Evolutionary conservation across 2,329 filamentous ascomycete species (phyloP).

Genomic region (Talaromyces sp.): DNA sequence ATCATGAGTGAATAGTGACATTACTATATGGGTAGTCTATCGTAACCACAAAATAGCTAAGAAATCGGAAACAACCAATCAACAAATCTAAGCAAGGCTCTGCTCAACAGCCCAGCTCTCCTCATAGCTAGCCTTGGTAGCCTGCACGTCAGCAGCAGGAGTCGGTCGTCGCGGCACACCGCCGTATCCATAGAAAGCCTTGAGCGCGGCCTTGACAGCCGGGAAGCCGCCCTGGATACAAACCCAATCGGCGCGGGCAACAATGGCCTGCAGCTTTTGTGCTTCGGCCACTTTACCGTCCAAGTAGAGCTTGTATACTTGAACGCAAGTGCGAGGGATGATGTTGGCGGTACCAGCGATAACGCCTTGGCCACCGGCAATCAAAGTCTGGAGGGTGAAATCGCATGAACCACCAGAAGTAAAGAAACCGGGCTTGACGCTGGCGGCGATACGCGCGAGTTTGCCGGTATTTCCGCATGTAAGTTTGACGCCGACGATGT

Average conservation of each 20-base stretch:
- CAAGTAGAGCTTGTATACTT: conserved; percentile 72
- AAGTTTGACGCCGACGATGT: conserved; percentile 68
- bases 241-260: conserved; percentile 77
- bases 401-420: conserved; percentile 85
- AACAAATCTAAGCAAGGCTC: conserved; percentile 20
- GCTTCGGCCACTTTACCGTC: conserved; percentile 74
- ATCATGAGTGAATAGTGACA: background rate
- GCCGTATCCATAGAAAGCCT: conserved; percentile 78
- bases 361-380: conserved; percentile 75
- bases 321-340: conserved; percentile 75
- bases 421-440: conserved; percentile 60
- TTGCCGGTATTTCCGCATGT: conserved; percentile 74
- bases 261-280: conserved; percentile 69
- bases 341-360: conserved; percentile 85
- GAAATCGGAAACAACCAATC: background rate
- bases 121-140: conserved; percentile 36
- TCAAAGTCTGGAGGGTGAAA: conserved; percentile 78
- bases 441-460: conserved; percentile 59
- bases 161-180: conserved; percentile 69
- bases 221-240: conserved; percentile 79
- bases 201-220: conserved; percentile 79
- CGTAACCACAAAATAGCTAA: background rate
- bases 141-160: conserved; percentile 43
- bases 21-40: conserved; percentile 8
- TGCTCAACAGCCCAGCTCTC: conserved; percentile 40